Percentiles rank a stretch among this genome's conserved stretches.
Conservation (phyloP, 306 rosid genomes). For the Canavalia gladiata region DNA sequence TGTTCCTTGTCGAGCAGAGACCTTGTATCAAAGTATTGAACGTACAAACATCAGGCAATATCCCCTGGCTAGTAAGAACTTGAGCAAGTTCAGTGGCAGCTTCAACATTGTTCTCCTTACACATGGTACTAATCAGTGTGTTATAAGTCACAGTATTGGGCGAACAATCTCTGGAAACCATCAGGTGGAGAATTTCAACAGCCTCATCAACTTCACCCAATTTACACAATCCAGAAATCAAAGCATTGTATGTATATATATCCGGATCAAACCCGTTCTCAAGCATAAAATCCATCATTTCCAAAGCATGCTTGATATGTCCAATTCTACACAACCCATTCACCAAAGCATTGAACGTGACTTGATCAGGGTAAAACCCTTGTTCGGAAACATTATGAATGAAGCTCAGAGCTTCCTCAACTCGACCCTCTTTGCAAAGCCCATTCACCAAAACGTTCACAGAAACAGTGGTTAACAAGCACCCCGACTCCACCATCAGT, state of each 20-base stretch:
- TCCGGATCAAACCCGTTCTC: slow-evolving; percentile 82
- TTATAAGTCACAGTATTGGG: slow-evolving; percentile 85
- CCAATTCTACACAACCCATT: slow-evolving; percentile 79
- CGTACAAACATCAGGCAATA: slow-evolving; percentile 88
- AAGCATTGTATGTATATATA: slow-evolving; percentile 77
- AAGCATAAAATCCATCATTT: slow-evolving; percentile 83
- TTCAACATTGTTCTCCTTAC: slow-evolving; percentile 78
- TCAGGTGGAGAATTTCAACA: slow-evolving; percentile 70
- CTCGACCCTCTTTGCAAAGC: slow-evolving; percentile 73
- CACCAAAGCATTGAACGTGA: slow-evolving; percentile 80
- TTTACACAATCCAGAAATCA: slow-evolving; percentile 82
- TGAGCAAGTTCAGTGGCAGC: slow-evolving; percentile 79
- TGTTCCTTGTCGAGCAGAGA: slow-evolving; percentile 69
- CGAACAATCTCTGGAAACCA: slow-evolving; percentile 74
- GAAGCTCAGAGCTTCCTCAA: slow-evolving; percentile 77
- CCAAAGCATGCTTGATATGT: slow-evolving; percentile 74
- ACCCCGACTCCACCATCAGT: slow-evolving; percentile 73
- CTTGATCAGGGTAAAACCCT: slow-evolving; percentile 76
- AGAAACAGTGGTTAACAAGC: slow-evolving; percentile 59
- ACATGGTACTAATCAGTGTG: slow-evolving; percentile 74
- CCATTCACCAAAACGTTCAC: slow-evolving; percentile 83
- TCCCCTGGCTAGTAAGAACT: slow-evolving; percentile 72
- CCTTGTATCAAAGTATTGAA: slow-evolving; percentile 88
- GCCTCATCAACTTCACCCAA: slow-evolving; percentile 84
- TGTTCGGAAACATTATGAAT: slow-evolving; percentile 62